Evolutionary conservation across 306 rosid genomes (phyloP).

Genomic region (Trifolium subterraneum): DNA sequence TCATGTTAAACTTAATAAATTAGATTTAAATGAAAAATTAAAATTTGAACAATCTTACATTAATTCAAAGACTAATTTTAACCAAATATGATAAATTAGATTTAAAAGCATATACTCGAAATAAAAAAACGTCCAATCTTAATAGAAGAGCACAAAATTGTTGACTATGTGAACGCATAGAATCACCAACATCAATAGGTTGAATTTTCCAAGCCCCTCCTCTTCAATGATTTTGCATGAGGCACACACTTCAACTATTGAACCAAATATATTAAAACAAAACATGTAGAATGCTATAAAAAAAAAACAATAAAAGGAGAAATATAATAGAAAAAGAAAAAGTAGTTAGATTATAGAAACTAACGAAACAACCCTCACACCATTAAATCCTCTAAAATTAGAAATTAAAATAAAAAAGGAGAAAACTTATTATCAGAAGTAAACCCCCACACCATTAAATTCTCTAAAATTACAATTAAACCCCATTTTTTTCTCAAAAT

Average conservation of each 20-base stretch:
- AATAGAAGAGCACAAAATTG: not conserved
- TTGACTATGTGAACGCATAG: not conserved
- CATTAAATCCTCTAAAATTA: not conserved
- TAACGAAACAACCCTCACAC: conserved; percentile 17
- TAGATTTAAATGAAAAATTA: not conserved
- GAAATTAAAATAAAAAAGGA: conserved; percentile 23
- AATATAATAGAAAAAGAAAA: conserved; percentile 8
- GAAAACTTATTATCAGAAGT: conserved; percentile 59
- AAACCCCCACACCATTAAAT: conserved; percentile 69
- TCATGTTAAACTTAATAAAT: not conserved
- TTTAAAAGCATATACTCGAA: not conserved
- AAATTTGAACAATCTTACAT: not conserved
- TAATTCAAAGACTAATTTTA: not conserved
- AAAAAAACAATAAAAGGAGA: not conserved
- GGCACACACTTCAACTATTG: conserved; percentile 30
- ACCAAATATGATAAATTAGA: not conserved
- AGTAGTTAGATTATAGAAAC: conserved; percentile 35
- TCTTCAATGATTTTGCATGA: conserved; percentile 35
- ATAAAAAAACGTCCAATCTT: not conserved
- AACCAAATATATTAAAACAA: conserved; percentile 14
- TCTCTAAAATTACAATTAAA: conserved; percentile 40
- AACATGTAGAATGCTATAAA: not conserved
- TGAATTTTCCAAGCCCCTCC: not conserved
- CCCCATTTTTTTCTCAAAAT: conserved; percentile 39
- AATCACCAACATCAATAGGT: not conserved